Evolutionary conservation across 345 rosid genomes (phyloP), one percentile per base, ranked within the genome.

Genomic region (Iberis pinnata): DNA sequence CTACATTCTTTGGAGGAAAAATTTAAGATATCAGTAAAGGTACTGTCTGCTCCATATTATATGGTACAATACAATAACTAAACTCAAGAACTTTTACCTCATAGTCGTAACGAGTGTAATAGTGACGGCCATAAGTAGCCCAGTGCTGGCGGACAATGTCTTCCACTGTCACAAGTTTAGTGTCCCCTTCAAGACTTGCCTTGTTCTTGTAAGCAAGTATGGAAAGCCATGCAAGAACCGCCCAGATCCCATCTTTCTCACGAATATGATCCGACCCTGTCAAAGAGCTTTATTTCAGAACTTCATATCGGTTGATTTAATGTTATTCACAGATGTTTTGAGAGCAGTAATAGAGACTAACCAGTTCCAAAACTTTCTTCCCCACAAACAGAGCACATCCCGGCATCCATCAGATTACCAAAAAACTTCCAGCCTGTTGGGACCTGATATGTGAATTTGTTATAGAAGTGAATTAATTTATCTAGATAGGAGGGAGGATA

Each of bases 321-420:
- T 8, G 44, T 44, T 50, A 58, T 32, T 29, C 64, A 24, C 31
- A 50, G 37, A 43, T 48, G 47, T 10, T 20, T 37, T 42, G n/a
- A 58, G 38, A 16, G 55, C 39, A 29, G 22, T 12, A 18, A 54
- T n/a, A 16, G 44, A 71, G 26, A 64, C 82, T 49, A 40, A 83
- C 99, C 97, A 68, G 99, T 86, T 75, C 99, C 99, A 73, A 93
- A 93, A 70, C 99, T 93, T 78, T 93, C 99, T 76, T 93, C 99
- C 15, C 97, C 99, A 57, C 99, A 93, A 43, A 93, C 45, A 41
- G 99, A 93, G 66, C 99, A 93, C 61, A 82, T 51, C 61, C 97
- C 97, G 43, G 88, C 99, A 74, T 93, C 99, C 99, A 93, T 93
- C 60, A 93, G 77, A 73, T 93, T 93, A 62, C 99, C 99, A 68